Conservation (phyloP, 768 basidiomycete genomes). For the Tubosaeta brunneosetosa region DNA sequence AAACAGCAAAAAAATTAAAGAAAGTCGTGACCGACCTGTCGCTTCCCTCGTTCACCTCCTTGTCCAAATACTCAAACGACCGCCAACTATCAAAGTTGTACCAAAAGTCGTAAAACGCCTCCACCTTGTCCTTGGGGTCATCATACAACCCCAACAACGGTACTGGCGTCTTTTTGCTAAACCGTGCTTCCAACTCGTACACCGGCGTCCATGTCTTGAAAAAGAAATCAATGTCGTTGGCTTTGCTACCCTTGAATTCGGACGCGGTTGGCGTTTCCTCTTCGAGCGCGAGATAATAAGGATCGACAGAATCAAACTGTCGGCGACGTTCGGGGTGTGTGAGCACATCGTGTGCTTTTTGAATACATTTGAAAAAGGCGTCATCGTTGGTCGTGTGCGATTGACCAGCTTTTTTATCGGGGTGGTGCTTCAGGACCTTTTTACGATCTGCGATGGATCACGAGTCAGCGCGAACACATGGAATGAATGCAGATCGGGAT, state of each 20-base stretch:
- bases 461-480: not conserved
- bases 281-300: constrained; percentile 64
- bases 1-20: not conserved
- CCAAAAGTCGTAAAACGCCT: constrained; percentile 98
- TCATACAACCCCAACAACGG: constrained; percentile 71
- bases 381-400: constrained; percentile 91
- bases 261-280: constrained; percentile 68
- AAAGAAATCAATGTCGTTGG: constrained; percentile 55
- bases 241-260: constrained; percentile 46
- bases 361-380: constrained; percentile 99
- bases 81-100: constrained; percentile 99
- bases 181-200: constrained; percentile 88
- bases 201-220: constrained; percentile 73
- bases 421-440: constrained; percentile 98
- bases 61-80: constrained; percentile 96
- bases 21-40: constrained; percentile 61
- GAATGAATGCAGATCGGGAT: not conserved
- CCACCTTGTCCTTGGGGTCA: constrained; percentile 76
- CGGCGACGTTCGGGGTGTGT: constrained; percentile 81
- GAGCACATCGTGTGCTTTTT: constrained; percentile 95
- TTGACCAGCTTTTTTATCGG: constrained; percentile 86
- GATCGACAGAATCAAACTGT: constrained; percentile 97
- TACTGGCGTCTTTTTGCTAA: constrained; percentile 82
- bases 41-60: constrained; percentile 97
- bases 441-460: constrained; percentile 68